These are phyloP conservation scores for Boletus subparvulus DNA, from an alignment of 768 basidiomycete species.

Conservation along the genomic window DNA sequence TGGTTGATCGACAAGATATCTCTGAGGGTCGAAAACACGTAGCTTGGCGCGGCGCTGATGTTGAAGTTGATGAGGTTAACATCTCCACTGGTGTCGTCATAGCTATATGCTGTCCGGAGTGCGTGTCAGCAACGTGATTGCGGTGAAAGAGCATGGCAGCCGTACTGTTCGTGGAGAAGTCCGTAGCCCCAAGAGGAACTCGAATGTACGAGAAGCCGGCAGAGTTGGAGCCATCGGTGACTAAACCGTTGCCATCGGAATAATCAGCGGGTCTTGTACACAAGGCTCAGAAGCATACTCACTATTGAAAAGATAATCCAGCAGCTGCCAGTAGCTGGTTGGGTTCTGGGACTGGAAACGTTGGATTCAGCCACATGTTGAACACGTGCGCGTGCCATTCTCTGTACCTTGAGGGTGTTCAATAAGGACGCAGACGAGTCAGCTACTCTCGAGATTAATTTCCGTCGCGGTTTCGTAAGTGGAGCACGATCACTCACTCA, in stretches of 20 bases:
- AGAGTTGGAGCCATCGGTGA: conserved; percentile 56
- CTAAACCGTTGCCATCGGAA: conserved; percentile 21
- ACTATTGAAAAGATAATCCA: conserved; percentile 58
- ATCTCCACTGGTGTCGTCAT: conserved; percentile 63
- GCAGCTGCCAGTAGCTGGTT: conserved; percentile 55
- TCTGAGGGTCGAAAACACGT: conserved; percentile 58
- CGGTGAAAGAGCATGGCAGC: not conserved
- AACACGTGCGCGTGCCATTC: not conserved
- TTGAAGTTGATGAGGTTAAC: conserved; percentile 57
- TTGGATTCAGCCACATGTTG: conserved; percentile 1
- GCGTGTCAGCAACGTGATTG: conserved; percentile 3
- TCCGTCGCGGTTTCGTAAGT: not conserved
- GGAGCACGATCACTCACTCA: conserved; percentile 45
- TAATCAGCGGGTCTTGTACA: not conserved
- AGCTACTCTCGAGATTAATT: conserved; percentile 39
- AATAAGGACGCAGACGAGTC: conserved; percentile 67
- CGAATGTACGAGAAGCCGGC: conserved; percentile 72
- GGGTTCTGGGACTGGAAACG: conserved; percentile 45
- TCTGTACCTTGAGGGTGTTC: conserved; percentile 60
- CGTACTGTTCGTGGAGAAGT: conserved; percentile 62
- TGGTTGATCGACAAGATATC: conserved; percentile 64
- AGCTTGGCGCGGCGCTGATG: conserved; percentile 56
- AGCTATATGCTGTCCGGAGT: conserved; percentile 52
- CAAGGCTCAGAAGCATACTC: not conserved
- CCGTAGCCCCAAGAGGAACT: conserved; percentile 69